Percentiles rank a stretch among this genome's conserved stretches.
phyloP scores from a whole-genome alignment of 2,329 filamentous ascomycete species.

The Beauveria sp. region DNA sequence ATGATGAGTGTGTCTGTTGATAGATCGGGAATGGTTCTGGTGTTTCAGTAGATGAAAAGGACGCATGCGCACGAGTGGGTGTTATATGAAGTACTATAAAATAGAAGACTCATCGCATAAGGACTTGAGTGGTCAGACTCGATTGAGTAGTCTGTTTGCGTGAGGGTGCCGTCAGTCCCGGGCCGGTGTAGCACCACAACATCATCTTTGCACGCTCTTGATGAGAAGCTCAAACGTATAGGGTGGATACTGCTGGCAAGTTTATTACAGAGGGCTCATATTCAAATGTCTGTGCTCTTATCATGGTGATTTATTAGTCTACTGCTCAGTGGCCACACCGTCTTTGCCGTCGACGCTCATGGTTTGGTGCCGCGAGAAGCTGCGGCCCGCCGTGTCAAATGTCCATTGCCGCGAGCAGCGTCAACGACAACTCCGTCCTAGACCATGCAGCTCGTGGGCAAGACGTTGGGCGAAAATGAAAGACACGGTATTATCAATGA shows the following conservation, averaged over 20 bases:
- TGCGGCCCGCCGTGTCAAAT: slow-evolving; percentile 57
- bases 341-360: slow-evolving; percentile 21
- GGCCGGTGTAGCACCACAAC: neutral
- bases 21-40: slow-evolving; percentile 79
- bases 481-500: neutral
- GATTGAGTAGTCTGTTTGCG: neutral
- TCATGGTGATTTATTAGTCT: no score
- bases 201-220: no score
- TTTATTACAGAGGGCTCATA: neutral
- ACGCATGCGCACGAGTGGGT: no score
- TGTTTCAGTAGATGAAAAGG: slow-evolving; percentile 47
- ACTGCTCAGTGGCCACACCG: slow-evolving; percentile 17
- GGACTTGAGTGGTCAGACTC: neutral
- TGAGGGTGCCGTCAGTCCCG: neutral
- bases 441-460: slow-evolving; percentile 58
- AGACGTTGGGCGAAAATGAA: slow-evolving; percentile 20
- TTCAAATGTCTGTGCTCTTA: no score
- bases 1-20: slow-evolving; percentile 90
- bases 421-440: slow-evolving; percentile 50
- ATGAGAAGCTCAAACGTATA: no score
- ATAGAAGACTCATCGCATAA: neutral
- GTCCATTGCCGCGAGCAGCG: slow-evolving; percentile 58
- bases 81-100: no score
- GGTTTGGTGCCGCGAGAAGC: slow-evolving; percentile 18
- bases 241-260: no score